These are phyloP conservation scores for Gonapodya sp. DNA, from an alignment of 192 early-diverging fungal species.

Conservation along the genomic window DNA sequence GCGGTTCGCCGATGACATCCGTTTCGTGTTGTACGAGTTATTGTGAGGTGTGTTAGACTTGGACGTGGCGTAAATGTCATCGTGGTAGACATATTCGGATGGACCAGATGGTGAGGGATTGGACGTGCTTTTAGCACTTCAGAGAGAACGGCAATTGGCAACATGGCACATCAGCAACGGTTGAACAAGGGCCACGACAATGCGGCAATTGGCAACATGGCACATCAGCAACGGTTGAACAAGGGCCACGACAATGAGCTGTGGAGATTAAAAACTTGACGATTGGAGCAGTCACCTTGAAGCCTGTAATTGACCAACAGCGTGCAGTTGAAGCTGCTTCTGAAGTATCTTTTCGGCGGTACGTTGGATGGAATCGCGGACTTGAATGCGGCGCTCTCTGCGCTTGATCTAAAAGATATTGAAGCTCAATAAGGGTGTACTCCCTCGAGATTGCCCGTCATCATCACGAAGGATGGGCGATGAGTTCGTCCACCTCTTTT, in stretches of 20 bases:
- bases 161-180: too few relatives aligned
- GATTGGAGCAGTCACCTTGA: not conserved
- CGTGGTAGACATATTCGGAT: not conserved
- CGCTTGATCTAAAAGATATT: constrained; percentile 30
- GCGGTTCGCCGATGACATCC: not conserved
- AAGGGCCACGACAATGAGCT: too few relatives aligned
- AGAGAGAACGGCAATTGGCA: too few relatives aligned
- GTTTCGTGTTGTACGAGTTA: not conserved
- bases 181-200: too few relatives aligned
- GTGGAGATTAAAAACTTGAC: too few relatives aligned
- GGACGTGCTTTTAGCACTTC: too few relatives aligned
- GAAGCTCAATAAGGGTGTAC: not conserved
- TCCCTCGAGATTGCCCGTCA: too few relatives aligned
- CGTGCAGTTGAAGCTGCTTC: constrained; percentile 64
- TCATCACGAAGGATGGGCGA: not conserved
- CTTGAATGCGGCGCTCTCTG: constrained; percentile 24
- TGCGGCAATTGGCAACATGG: too few relatives aligned
- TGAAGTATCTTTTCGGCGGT: constrained; percentile 78
- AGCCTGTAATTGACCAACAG: constrained; percentile 30
- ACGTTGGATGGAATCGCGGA: constrained; percentile 43
- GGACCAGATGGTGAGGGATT: too few relatives aligned
- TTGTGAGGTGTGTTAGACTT: not conserved
- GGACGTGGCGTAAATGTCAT: not conserved
- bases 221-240: too few relatives aligned
- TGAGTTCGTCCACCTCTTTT: too few relatives aligned